Base-by-base conservation (phyloP, 2,329 filamentous ascomycete species). In the Leptosphaerulina australis region DNA sequence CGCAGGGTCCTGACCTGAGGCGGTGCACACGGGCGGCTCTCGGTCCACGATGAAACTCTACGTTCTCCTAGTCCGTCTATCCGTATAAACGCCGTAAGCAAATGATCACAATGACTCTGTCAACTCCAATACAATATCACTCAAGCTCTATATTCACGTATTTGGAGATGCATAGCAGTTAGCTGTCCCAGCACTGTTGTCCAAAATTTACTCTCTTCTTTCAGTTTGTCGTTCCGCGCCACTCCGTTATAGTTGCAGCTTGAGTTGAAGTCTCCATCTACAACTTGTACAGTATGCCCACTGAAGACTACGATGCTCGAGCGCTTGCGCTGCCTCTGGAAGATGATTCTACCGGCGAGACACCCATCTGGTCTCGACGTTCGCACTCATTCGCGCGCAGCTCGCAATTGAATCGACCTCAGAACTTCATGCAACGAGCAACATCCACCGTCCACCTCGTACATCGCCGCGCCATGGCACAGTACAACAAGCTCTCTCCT, bases 401-500 rank as follows among this genome's bases (percentile, higher is more conserved):
- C 33, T 66, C 72, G 25, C 62, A 72, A 40, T 67, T 67, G 46
- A 63, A 63, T 18, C 68, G 67, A 4, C 53, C 55, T 9, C 55
- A 59, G 36, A 67, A 58, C 6, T 65, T 58, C 39, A 67, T 76
- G 48, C 69, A 73, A 29, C 75, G 77, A 52, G 66, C 78, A 45
- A 64, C 77, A 53, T 71, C 68, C 33, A 74, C 72, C 14, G 73
- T 76, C 37, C 67, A 76, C 49, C 74, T 78, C 56, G 62, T 80
- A 25, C 76, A 78, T 52, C 71, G 75, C 8, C 70, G 79, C 50
- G 68, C 77, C 21, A 39, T 80, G 35, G 72, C 75, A 49, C 74
- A 81, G 35, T 88, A 83, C 74, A 70, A 79, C 56, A 75, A 75
- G 56, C 77, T 90, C 43, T 77, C 82, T 11, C 77, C 82, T 1